Conservation (phyloP, 805 yeast species). For the Candida glaebosa region DNA sequence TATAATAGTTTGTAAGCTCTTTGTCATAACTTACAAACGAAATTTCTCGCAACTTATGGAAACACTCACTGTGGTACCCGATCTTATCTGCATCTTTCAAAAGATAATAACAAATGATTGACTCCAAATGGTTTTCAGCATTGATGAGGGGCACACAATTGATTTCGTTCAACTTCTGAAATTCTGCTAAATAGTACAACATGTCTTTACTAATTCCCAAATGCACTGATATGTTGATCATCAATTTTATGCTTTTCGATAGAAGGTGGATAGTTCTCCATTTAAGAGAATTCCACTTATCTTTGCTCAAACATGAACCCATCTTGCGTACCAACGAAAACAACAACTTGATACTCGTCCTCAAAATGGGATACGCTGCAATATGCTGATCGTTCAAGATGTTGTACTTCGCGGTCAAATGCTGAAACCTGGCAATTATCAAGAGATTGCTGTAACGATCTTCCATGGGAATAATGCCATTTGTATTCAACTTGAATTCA, state of each 20-base stretch:
- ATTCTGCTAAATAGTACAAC: slow-evolving; percentile 51
- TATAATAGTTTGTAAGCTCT: not conserved
- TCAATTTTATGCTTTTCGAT: slow-evolving; percentile 32
- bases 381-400: slow-evolving; percentile 15
- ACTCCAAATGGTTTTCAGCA: slow-evolving; percentile 11
- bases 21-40: not conserved
- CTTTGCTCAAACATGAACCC: slow-evolving; percentile 14
- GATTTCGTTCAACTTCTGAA: slow-evolving; percentile 33
- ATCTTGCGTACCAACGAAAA: slow-evolving; percentile 50
- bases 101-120: not conserved
- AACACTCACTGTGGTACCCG: not conserved
- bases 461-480: slow-evolving; percentile 10
- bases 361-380: slow-evolving; percentile 38
- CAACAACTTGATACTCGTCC: slow-evolving; percentile 48
- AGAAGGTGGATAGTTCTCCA: slow-evolving; percentile 35
- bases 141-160: slow-evolving; percentile 21
- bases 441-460: slow-evolving; percentile 24
- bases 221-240: slow-evolving; percentile 39
- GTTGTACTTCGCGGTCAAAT: slow-evolving; percentile 23
- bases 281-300: slow-evolving; percentile 24
- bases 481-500: slow-evolving; percentile 22
- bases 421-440: slow-evolving; percentile 34
- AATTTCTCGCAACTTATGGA: not conserved
- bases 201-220: slow-evolving; percentile 60
- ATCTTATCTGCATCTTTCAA: not conserved